Conservation (phyloP, 2,329 filamentous ascomycete species). For the Rhinocladiella similis region DNA sequence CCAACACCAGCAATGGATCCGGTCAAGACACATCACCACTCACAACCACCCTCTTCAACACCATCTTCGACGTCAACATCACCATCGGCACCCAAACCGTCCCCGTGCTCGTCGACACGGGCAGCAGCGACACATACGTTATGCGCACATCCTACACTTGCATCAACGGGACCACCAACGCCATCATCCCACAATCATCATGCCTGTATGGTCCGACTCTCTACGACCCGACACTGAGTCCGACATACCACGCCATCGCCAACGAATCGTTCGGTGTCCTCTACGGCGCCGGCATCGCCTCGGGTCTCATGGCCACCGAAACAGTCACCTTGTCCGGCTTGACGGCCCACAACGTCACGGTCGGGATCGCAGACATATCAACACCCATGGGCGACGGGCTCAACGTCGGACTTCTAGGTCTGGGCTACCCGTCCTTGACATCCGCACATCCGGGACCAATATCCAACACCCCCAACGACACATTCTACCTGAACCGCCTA, state of each 20-base stretch:
- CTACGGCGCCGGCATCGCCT: constrained; percentile 31
- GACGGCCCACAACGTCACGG: constrained; percentile 40
- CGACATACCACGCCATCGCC: constrained; percentile 23
- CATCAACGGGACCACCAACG: constrained; percentile 28
- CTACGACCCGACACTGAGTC: constrained; percentile 18
- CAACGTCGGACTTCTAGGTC: constrained; percentile 52
- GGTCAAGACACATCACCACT: background rate
- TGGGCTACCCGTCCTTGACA: constrained; percentile 53
- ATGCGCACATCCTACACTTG: constrained; percentile 37
- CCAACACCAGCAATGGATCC: background rate
- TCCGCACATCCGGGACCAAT: constrained; percentile 35
- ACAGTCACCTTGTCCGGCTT: constrained; percentile 30
- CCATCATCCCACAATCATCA: constrained; percentile 6
- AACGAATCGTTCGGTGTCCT: constrained; percentile 29
- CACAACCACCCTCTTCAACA: constrained; percentile 5
- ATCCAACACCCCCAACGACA: constrained; percentile 22
- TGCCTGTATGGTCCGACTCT: constrained; percentile 27
- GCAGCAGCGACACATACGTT: constrained; percentile 51
- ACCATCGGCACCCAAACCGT: constrained; percentile 37
- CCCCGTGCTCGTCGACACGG: constrained; percentile 47
- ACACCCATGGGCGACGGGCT: constrained; percentile 47
- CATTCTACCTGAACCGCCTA: constrained; percentile 31
- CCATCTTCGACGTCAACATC: constrained; percentile 15
- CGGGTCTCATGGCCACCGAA: constrained; percentile 29
- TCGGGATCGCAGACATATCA: constrained; percentile 48